Conservation (phyloP, 352 stramenopile species). For the Pythium guiyangense region DNA sequence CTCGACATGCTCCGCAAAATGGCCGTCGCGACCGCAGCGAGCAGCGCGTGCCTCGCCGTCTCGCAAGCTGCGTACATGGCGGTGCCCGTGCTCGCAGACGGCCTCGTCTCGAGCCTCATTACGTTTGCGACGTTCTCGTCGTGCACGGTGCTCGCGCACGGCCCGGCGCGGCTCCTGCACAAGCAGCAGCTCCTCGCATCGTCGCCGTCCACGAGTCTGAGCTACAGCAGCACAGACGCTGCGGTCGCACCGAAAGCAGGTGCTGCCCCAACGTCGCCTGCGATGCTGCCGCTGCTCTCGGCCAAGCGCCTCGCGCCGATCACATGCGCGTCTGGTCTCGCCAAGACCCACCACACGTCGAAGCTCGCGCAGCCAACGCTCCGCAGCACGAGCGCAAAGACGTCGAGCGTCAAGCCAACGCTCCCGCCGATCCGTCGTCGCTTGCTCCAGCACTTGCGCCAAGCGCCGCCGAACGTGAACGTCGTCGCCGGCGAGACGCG, state of each 20-base stretch:
- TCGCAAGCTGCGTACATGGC: constrained; percentile 11
- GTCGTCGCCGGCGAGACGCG: constrained; percentile 47
- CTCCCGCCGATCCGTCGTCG: constrained; percentile 30
- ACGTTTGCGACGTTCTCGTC: constrained; percentile 50
- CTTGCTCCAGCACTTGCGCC: constrained; percentile 36
- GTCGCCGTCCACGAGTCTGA: not conserved
- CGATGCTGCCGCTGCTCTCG: constrained; percentile 25
- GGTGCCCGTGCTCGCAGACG: constrained; percentile 28
- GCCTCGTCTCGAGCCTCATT: constrained; percentile 32
- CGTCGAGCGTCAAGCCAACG: no score
- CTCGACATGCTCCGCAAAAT: constrained; percentile 20
- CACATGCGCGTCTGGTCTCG: constrained; percentile 1
- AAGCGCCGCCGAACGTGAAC: constrained; percentile 43
- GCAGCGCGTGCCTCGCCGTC: constrained; percentile 9
- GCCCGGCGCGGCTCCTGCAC: constrained; percentile 11
- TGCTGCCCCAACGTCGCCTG: not conserved
- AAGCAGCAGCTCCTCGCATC: constrained; percentile 1
- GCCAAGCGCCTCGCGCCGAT: constrained; percentile 15
- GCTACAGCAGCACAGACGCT: not conserved
- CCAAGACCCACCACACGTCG: not conserved
- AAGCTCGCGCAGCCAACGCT: not conserved
- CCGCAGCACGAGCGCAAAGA: not conserved
- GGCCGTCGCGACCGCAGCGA: constrained; percentile 12
- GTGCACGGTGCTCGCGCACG: constrained; percentile 30
- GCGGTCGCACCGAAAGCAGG: constrained; percentile 6